A percentile compares a stretch with the other conserved stretches of the same genome.
Evolutionary conservation across 23 red algal genomes (phyloP).

Genomic region (Gracilariopsis chorda): DNA sequence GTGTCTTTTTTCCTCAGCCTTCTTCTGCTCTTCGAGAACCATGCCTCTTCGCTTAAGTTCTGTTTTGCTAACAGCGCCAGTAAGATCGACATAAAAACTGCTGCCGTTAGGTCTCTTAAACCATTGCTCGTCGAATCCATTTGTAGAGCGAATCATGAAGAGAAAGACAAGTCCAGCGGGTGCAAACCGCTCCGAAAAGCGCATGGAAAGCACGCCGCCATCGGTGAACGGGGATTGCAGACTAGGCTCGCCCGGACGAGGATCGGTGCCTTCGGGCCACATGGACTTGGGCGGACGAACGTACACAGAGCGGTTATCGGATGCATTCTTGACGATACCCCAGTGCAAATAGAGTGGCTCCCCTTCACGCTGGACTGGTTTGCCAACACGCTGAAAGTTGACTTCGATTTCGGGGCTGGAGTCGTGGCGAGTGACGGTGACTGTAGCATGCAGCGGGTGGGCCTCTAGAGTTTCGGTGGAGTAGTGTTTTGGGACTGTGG

Average conservation of each 20-base stretch:
- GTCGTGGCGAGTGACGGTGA: not conserved
- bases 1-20: conserved; percentile 4
- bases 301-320: conserved; percentile 60
- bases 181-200: conserved; percentile 45
- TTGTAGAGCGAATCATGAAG: conserved; percentile 49
- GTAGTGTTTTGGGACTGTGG: not conserved
- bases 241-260: conserved; percentile 33
- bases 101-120: conserved; percentile 59
- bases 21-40: conserved; percentile 55
- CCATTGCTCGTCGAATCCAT: conserved; percentile 68
- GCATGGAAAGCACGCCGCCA: conserved; percentile 6
- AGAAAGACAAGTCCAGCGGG: conserved; percentile 83
- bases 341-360: conserved; percentile 74
- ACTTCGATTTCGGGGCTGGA: not conserved
- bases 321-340: conserved; percentile 47
- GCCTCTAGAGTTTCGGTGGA: conserved; percentile 3
- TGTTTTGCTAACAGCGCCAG: conserved; percentile 5
- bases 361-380: conserved; percentile 53
- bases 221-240: conserved; percentile 62
- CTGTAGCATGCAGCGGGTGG: conserved; percentile 23
- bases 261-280: conserved; percentile 45
- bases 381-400: conserved; percentile 9
- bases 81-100: conserved; percentile 68
- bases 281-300: conserved; percentile 44
- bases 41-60: conserved; percentile 46